Evolutionary conservation across 495 filamentous ascomycete genomes (phyloP), one percentile per base, ranked within the genome.

Genomic region (Aspergillus diversus): DNA sequence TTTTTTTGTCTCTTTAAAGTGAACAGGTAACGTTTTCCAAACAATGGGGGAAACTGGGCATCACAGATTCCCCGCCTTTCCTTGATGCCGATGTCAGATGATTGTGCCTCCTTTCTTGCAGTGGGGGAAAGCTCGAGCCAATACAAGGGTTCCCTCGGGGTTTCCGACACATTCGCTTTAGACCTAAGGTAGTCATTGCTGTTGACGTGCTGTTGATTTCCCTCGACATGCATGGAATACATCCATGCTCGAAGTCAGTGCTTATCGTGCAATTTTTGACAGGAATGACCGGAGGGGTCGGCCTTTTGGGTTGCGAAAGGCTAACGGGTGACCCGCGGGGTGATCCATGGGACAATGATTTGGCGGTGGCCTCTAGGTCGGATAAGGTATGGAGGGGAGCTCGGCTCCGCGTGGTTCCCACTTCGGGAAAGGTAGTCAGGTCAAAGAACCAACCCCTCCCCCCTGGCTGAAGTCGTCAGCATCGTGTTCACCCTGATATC

Each of bases 401-500:
- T 4, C 37, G 4, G 37, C 37, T 39, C 13, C 37, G 37, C 5
- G 39, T 43, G 39, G 39, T 12, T 43, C 11, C 39, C 39, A 11
- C 39, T 43, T 11, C 11, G 5, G 8, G 8, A 11, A 43, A 43
- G n/a, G 39, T 15, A 43, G n/a, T 43, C 39, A 6, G 3, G 39
- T 43, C 39, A 11, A 43, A 43, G 39, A 43, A 43, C 39, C 21
- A 27, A 27, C 21, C 21, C 39, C 8, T 11, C 47, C 5, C 13
- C 46, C 46, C 42, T 51, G 57, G 55, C 46, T 63, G 55, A 34
- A 60, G 55, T 63, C 58, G 63, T 57, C 56, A 66, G 17, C 7
- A 39, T 47, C 56, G 75, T 77, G 75, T 79, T 63, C 63, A 67
- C 63, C 49, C 54, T 54, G 57, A 73, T 60, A 57, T 65, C 77